Evolutionary conservation across 331 rosid genomes (phyloP).

Genomic region (Malus hybrid): DNA sequence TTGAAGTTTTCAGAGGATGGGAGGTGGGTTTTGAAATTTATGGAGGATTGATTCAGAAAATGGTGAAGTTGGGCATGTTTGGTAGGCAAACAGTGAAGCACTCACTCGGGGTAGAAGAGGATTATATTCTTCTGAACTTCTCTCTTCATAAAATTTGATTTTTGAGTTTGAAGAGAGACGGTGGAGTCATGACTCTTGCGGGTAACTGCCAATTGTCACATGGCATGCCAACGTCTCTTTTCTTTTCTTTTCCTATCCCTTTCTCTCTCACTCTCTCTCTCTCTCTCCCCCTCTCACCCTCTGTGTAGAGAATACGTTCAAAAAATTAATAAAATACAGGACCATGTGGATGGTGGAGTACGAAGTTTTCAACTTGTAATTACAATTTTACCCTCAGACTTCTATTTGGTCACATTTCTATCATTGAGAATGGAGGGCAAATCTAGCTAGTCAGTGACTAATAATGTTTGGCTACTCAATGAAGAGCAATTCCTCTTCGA

Average conservation of each 20-base stretch:
- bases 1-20: not conserved
- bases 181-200: not conserved
- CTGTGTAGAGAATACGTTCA: slow-evolving; percentile 25
- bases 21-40: slow-evolving; percentile 21
- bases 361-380: not conserved
- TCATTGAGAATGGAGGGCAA: too few species aligned
- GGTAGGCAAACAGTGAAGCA: not conserved
- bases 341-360: slow-evolving; percentile 13
- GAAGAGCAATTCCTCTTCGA: too few species aligned
- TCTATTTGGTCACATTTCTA: not conserved
- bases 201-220: slow-evolving; percentile 40
- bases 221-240: slow-evolving; percentile 74
- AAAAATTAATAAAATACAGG: slow-evolving; percentile 34
- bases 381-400: not conserved
- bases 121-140: not conserved
- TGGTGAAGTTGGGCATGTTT: slow-evolving; percentile 20
- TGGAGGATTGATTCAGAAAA: not conserved
- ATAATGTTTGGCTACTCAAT: too few species aligned
- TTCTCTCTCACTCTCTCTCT: not conserved
- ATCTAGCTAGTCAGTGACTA: too few species aligned
- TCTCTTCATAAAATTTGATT: not conserved
- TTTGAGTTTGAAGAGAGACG: slow-evolving; percentile 23
- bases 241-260: not conserved
- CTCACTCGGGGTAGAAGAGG: not conserved
- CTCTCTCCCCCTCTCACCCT: slow-evolving; percentile 21